These are phyloP conservation scores for Penicillium hesseltinei DNA, from an alignment of 2,329 filamentous ascomycete species.

Conservation along the genomic window DNA sequence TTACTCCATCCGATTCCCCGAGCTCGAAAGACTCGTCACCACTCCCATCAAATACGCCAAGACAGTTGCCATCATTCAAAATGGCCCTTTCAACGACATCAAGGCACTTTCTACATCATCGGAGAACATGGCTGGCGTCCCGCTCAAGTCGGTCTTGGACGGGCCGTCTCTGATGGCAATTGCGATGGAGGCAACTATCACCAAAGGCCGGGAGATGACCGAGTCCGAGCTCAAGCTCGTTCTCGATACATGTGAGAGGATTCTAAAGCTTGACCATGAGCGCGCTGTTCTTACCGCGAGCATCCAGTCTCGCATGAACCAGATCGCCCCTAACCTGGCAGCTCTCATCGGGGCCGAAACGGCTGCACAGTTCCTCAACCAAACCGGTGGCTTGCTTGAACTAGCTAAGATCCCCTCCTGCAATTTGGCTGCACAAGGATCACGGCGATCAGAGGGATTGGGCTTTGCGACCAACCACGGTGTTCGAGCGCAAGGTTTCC, in stretches of 20 bases:
- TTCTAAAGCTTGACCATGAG: slow-evolving; percentile 79
- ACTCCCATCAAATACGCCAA: slow-evolving; percentile 95
- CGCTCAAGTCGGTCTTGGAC: slow-evolving; percentile 78
- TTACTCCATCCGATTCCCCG: slow-evolving; percentile 90
- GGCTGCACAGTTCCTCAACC: slow-evolving; percentile 93
- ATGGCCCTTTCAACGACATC: slow-evolving; percentile 87
- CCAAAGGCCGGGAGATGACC: slow-evolving; percentile 74
- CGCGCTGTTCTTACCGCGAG: slow-evolving; percentile 88
- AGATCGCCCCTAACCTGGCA: slow-evolving; percentile 93
- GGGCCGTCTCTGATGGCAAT: slow-evolving; percentile 93
- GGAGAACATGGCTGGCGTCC: slow-evolving; percentile 72
- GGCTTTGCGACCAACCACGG: slow-evolving; percentile 92
- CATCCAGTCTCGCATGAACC: slow-evolving; percentile 93
- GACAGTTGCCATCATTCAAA: slow-evolving; percentile 87
- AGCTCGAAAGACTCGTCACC: slow-evolving; percentile 84
- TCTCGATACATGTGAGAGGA: slow-evolving; percentile 78
- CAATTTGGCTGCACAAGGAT: slow-evolving; percentile 87
- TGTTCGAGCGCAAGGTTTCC: slow-evolving; percentile 84
- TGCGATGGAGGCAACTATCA: slow-evolving; percentile 88
- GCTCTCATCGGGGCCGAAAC: slow-evolving; percentile 87
- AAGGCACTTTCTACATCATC: slow-evolving; percentile 72
- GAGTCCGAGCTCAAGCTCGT: slow-evolving; percentile 73
- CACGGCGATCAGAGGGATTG: slow-evolving; percentile 76
- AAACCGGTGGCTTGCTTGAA: slow-evolving; percentile 81
- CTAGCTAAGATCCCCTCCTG: slow-evolving; percentile 90